Evolutionary conservation across 208 protist genomes (phyloP), one percentile per base, ranked within the genome.

Genomic region (Wallacemonas sp.): DNA sequence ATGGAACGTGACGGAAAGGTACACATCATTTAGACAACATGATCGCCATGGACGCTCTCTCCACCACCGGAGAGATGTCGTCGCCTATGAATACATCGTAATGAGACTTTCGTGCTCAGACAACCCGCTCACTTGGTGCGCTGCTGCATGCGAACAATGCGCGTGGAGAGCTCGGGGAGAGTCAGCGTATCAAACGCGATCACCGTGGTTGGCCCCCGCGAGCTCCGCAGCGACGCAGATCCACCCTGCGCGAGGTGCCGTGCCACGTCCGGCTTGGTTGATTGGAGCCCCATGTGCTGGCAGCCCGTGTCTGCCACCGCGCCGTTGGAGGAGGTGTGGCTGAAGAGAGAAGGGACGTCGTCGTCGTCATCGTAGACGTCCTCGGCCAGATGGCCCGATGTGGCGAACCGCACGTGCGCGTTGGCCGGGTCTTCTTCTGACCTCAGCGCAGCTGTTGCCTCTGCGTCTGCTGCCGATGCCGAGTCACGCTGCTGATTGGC

Each of bases 291-390:
- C 66, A 94, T 76, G 77, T 93, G 84, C 55, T 53, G 61, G 36
- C 79, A 80, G 39, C 89, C 89, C 11, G 83, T 85, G 39, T 79
- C 82, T 5, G 28, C 67, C 38, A 95, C 88, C 9, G 89, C 84
- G 0, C 65, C 82, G 60, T 90, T 86, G 8, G 89, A 95, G 8
- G 66, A 82, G 26, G 66, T 75, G 60, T 95, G 89, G 33, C 83
- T 91, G 61, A 95, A 95, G 33, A 95, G 71, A 22, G 89, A 95
- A 12, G 68, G 73, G 14, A 46, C 26, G 12, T 75, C 70, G 24
- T 42, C 47, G 22, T 31, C 42, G 19, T 68, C 61, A 11, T 41
- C 24, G 14, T 62, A 45, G 24, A 22, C 27, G 31, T 21, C 22
- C 38, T n/a, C n/a, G n/a, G n/a, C n/a, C n/a, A n/a, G n/a, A n/a